Conservation (phyloP, 768 basidiomycete genomes). For the Lyophyllum shimeji region DNA sequence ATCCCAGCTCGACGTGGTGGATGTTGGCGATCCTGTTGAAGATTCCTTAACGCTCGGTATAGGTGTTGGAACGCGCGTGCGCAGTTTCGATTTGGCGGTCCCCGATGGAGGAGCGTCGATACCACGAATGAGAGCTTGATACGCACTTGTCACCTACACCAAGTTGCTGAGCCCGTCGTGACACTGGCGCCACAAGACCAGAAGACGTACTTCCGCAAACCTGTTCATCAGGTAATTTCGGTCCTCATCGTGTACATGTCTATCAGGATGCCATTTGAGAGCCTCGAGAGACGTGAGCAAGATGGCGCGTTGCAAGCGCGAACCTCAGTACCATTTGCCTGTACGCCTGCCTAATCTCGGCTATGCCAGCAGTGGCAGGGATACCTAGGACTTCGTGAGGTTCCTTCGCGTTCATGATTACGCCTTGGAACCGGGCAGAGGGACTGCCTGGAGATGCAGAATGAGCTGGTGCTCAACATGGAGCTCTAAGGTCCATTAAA, state of each 20-base stretch:
- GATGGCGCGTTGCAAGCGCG: constrained; percentile 18
- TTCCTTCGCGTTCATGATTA: constrained; percentile 34
- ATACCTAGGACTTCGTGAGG: constrained; percentile 48
- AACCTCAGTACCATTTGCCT: constrained; percentile 51
- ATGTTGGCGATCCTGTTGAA: constrained; percentile 22
- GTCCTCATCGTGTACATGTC: constrained; percentile 51
- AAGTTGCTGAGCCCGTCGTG: constrained; percentile 4
- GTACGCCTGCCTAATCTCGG: constrained; percentile 48
- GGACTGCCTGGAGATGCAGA: not conserved
- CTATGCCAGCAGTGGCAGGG: constrained; percentile 41
- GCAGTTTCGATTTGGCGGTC: constrained; percentile 9
- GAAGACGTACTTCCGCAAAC: constrained; percentile 54
- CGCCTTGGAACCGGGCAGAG: not conserved
- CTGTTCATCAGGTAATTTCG: constrained; percentile 52
- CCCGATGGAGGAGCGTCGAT: constrained; percentile 18
- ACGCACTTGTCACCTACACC: constrained; percentile 53
- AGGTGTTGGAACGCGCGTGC: constrained; percentile 11
- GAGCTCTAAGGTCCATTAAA: constrained; percentile 7
- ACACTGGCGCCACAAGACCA: not conserved
- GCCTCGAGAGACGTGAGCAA: constrained; percentile 35
- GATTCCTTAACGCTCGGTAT: constrained; percentile 19
- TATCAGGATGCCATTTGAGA: constrained; percentile 69
- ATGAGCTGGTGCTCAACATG: not conserved
- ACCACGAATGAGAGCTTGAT: constrained; percentile 51
- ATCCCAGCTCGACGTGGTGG: constrained; percentile 24